phyloP scores from a whole-genome alignment of 1,139 yeast species.

The Kluyveromyces marxianus region DNA sequence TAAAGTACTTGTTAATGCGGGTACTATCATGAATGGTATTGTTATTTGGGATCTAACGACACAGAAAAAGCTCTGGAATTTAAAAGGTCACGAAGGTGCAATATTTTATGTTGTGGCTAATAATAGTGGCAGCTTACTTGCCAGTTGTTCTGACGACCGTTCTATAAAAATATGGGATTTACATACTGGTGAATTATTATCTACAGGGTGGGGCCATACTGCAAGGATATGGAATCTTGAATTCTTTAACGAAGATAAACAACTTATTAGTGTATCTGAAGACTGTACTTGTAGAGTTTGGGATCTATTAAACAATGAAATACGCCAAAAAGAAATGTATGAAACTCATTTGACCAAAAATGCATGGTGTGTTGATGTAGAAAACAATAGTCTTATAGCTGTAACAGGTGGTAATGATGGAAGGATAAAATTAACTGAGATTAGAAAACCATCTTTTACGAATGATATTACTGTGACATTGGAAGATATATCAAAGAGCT shows the following conservation, averaged over 20 bases:
- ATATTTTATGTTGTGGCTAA: conserved; percentile 75
- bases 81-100: conserved; percentile 81
- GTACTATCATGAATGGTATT: conserved; percentile 88
- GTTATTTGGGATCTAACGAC: conserved; percentile 61
- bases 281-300: conserved; percentile 86
- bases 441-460: conserved; percentile 29
- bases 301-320: conserved; percentile 34
- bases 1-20: conserved; percentile 61
- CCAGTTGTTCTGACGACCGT: conserved; percentile 90
- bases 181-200: conserved; percentile 46
- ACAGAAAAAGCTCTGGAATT: conserved; percentile 42
- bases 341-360: conserved; percentile 81
- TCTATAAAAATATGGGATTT: conserved; percentile 73
- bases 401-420: conserved; percentile 93
- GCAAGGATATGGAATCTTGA: conserved; percentile 85
- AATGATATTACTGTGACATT: conserved; percentile 30
- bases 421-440: conserved; percentile 54
- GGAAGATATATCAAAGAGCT: conserved; percentile 30
- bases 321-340: conserved; percentile 40
- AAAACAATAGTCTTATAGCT: conserved; percentile 39
- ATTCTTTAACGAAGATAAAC: conserved; percentile 40
- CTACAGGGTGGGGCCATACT: conserved; percentile 94
- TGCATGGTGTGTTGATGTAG: conserved; percentile 74
- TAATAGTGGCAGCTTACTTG: conserved; percentile 44
- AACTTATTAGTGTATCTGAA: conserved; percentile 67